Percentiles rank a stretch among this genome's conserved stretches.
These are phyloP conservation scores for Beauveria asiatica DNA, from an alignment of 2,329 filamentous ascomycete species.

Conservation along the genomic window DNA sequence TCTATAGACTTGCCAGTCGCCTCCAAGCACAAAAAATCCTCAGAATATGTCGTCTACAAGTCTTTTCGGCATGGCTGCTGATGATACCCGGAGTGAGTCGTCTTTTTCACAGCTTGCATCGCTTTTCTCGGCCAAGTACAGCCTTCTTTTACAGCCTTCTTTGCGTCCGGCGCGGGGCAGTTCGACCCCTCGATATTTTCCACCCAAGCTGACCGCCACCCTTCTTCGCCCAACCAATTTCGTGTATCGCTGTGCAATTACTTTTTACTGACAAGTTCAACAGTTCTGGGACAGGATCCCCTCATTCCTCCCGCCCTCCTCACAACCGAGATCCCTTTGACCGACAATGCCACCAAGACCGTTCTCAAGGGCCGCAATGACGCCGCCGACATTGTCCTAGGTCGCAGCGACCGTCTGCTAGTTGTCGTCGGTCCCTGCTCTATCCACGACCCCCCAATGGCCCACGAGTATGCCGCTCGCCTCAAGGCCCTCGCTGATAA, in stretches of 20 bases:
- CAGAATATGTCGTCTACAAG: conserved; percentile 30
- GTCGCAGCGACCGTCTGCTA: conserved; percentile 75
- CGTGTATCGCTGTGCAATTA: background rate
- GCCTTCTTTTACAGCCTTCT: background rate
- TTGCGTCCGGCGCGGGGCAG: background rate
- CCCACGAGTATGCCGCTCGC: conserved; percentile 77
- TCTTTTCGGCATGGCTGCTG: conserved; percentile 32
- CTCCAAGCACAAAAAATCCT: background rate
- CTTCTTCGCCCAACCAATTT: background rate
- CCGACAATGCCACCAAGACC: conserved; percentile 52
- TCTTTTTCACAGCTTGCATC: background rate
- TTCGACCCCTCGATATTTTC: background rate
- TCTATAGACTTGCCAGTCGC: background rate
- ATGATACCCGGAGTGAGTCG: conserved; percentile 36
- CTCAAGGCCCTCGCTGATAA: conserved; percentile 71
- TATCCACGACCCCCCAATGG: conserved; percentile 84
- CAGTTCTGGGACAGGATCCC: conserved; percentile 90
- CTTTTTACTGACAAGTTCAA: background rate
- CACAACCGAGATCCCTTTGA: conserved; percentile 73
- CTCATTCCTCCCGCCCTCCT: conserved; percentile 84
- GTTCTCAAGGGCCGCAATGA: conserved; percentile 63
- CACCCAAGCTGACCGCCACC: background rate
- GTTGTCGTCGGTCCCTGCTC: conserved; percentile 95
- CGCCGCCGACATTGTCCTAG: conserved; percentile 67
- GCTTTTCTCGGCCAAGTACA: background rate